Percentiles rank a stretch among this genome's conserved stretches.
These are phyloP conservation scores for Rubus parviflorus DNA, from an alignment of 306 rosid genomes.

Conservation along the genomic window DNA sequence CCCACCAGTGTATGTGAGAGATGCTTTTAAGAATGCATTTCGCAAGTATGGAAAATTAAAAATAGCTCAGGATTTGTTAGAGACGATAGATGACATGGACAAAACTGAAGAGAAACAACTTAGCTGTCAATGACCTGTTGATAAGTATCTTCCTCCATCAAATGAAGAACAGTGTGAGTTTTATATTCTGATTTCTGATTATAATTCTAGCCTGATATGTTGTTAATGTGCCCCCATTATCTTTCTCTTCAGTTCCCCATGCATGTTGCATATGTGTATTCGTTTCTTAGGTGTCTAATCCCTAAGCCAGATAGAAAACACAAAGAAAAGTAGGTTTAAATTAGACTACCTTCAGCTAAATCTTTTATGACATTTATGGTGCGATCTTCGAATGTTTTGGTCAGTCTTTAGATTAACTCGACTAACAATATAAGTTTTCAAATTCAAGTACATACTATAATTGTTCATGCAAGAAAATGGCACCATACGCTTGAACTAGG, in stretches of 20 bases:
- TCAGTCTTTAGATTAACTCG: neutral
- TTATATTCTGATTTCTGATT: neutral
- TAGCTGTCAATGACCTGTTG: neutral
- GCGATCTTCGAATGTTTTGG: neutral
- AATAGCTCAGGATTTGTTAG: conserved; percentile 52
- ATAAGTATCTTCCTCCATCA: neutral
- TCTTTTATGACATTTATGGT: neutral
- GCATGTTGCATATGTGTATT: neutral
- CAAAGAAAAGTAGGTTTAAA: neutral
- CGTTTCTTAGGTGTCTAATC: neutral
- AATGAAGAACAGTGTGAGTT: conserved; percentile 1
- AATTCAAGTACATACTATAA: neutral
- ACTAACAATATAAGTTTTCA: neutral
- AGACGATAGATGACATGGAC: conserved; percentile 23
- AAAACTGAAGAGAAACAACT: conserved; percentile 3
- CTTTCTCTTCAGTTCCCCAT: neutral
- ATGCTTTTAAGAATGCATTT: conserved; percentile 49
- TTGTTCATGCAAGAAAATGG: neutral
- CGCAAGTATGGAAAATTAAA: conserved; percentile 48
- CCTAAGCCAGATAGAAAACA: neutral
- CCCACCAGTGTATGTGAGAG: conserved; percentile 58
- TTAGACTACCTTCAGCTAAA: neutral
- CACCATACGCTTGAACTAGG: no score
- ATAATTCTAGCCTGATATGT: neutral
- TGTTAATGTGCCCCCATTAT: neutral